Evolutionary conservation across 371 early-diverging fungal species (phyloP), one percentile per base, ranked within the genome.

Genomic region (Saksenaea oblongispora): DNA sequence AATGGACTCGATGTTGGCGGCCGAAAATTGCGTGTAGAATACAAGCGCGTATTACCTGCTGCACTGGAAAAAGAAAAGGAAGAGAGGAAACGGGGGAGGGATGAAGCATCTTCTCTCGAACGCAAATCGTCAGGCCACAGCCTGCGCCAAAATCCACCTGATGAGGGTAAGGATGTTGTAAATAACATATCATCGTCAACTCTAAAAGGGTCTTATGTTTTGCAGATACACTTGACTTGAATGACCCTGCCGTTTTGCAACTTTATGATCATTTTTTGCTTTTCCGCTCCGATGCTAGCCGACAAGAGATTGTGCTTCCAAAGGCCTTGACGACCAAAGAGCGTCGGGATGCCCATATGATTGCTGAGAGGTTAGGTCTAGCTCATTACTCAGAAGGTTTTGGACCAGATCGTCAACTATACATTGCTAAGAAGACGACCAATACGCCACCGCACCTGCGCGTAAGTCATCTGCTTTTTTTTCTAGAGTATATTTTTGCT

Each of bases 1-100:
- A 90, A 91, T 56, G 90, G 90, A 8, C 72, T 89, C 35, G 84
- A 88, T 34, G 78, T 91, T 62, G 78, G 83, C 58, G 93, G 93
- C 24, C 86, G 93, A 35, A 89, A 87, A 71, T 79, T 93, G 54
- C 86, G 87, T 66, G 91, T 90, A n/a, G 93, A 93, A 69, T 91
- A 89, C 76, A 93, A 93, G 65, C 89, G 89, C 63, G 59, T 79
- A 60, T 42, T 76, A 17, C 78, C 75, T 7, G 57, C 37, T 54
- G 58, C 36, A 15, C 18, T 35, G 56, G 67, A 66, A 35, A 62
- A 54, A 58, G 66, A 62, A 41, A 62, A 62, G 56, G 66, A 63
- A 65, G 54, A 51, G 53, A 53, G 34, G 36, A 61, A 58, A 24
- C 42, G 39, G 42, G 59, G 56, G 36, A 75, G 70, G 34, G 72